Conservation (phyloP, 2,329 filamentous ascomycete genomes). For the Allantophomopsis cytisporea region DNA sequence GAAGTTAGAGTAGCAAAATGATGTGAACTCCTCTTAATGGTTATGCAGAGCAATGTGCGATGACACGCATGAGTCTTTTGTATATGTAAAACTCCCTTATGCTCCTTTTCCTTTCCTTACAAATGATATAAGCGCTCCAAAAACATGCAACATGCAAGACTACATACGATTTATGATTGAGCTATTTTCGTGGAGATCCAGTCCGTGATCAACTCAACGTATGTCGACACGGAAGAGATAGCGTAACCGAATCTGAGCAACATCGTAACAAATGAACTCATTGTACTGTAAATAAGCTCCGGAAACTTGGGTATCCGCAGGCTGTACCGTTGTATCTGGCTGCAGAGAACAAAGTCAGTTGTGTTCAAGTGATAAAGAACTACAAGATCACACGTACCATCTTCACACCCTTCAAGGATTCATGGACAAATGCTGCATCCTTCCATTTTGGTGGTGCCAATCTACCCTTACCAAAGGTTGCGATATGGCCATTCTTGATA, state of each 20-base stretch:
- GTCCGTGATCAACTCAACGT: too few relatives aligned
- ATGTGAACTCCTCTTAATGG: too few relatives aligned
- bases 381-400: conserved; percentile 40
- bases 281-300: conserved; percentile 47
- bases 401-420: conserved; percentile 48
- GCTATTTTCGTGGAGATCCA: too few relatives aligned
- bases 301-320: conserved; percentile 31
- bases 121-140: too few relatives aligned
- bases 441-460: conserved; percentile 59
- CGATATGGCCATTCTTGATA: conserved; percentile 37
- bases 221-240: conserved; percentile 48
- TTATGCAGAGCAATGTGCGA: too few relatives aligned
- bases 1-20: too few relatives aligned
- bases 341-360: conserved; percentile 10
- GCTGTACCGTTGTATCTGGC: conserved; percentile 33
- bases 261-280: conserved; percentile 61
- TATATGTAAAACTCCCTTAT: too few relatives aligned
- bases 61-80: too few relatives aligned
- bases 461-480: conserved; percentile 57
- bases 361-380: too few relatives aligned
- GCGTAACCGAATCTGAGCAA: conserved; percentile 54
- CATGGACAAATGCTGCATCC: conserved; percentile 55
- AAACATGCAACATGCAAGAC: too few relatives aligned
- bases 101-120: too few relatives aligned
- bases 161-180: too few relatives aligned